These are phyloP conservation scores for Adansonia grandidieri DNA, from an alignment of 441 rosid genomes.

Conservation along the genomic window DNA sequence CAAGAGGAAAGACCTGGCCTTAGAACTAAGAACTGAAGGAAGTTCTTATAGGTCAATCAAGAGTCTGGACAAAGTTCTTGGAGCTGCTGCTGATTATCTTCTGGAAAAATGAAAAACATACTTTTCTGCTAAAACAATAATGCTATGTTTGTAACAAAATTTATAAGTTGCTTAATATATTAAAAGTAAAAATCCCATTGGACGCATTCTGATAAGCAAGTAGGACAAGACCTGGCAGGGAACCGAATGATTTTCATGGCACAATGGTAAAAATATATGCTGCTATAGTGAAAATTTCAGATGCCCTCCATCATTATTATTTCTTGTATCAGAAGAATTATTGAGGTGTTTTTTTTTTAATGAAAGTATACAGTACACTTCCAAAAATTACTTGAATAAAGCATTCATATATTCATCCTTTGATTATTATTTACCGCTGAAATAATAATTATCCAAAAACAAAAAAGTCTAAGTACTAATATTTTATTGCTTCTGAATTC, in stretches of 20 bases:
- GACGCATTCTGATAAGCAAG: too few species aligned
- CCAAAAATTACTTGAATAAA: not conserved
- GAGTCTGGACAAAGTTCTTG: not conserved
- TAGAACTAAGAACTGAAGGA: not conserved
- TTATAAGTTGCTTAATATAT: too few species aligned
- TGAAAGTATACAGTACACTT: not conserved
- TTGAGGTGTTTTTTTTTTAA: not conserved
- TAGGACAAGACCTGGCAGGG: not conserved
- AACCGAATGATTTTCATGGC: not conserved
- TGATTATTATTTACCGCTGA: not conserved
- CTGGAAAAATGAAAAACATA: not conserved
- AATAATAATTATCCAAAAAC: too few species aligned
- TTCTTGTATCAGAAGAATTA: not conserved
- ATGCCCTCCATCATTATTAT: not conserved
- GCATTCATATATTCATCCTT: not conserved
- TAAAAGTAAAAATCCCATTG: too few species aligned
- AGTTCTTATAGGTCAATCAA: not conserved
- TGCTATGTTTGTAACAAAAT: too few species aligned
- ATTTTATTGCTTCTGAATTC: not conserved
- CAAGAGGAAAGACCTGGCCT: not conserved
- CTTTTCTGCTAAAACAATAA: not conserved
- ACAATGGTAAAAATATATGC: not conserved
- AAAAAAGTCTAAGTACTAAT: not conserved
- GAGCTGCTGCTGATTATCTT: conserved; percentile 2
- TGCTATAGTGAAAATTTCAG: not conserved